phyloP scores from a whole-genome alignment of 2,329 filamentous ascomycete species.

The Colletotrichum sp. region DNA sequence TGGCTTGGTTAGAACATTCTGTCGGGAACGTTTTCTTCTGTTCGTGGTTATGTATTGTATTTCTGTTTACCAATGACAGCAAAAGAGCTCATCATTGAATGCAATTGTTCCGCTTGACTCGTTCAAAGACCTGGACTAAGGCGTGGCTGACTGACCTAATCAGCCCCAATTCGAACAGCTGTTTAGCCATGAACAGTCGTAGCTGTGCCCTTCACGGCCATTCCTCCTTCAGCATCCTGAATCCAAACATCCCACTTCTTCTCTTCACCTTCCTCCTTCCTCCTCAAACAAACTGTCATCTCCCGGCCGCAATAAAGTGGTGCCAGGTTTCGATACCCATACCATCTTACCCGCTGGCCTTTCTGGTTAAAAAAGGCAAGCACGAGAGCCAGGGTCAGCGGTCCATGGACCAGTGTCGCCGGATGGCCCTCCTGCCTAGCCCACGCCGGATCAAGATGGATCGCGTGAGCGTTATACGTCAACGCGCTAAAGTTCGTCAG shows the following conservation, averaged over 20 bases:
- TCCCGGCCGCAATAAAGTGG: conserved; percentile 79
- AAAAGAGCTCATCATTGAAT: not conserved
- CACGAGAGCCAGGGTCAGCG: conserved; percentile 79
- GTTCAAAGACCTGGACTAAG: not conserved
- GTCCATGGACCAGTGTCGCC: conserved; percentile 84
- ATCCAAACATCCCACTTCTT: conserved; percentile 68
- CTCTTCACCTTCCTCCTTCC: conserved; percentile 40
- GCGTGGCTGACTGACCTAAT: not conserved
- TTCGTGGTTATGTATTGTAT: not conserved
- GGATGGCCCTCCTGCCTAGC: conserved; percentile 76
- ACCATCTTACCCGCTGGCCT: conserved; percentile 47
- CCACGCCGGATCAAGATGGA: conserved; percentile 82
- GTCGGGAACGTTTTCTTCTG: not conserved
- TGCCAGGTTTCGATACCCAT: conserved; percentile 82
- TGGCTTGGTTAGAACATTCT: not conserved
- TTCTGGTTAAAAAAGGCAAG: conserved; percentile 61
- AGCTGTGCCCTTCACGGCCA: conserved; percentile 66
- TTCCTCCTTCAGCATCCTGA: conserved; percentile 62
- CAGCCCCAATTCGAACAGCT: fast-evolving
- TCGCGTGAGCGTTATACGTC: conserved; percentile 89
- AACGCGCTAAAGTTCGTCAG: conserved; percentile 92
- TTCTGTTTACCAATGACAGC: not conserved
- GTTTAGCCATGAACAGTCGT: not conserved
- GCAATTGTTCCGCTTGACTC: fast-evolving
- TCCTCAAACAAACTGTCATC: conserved; percentile 72